phyloP scores from a whole-genome alignment of 2,329 filamentous ascomycete genomes.

The Phaeosphaeria sp. region DNA sequence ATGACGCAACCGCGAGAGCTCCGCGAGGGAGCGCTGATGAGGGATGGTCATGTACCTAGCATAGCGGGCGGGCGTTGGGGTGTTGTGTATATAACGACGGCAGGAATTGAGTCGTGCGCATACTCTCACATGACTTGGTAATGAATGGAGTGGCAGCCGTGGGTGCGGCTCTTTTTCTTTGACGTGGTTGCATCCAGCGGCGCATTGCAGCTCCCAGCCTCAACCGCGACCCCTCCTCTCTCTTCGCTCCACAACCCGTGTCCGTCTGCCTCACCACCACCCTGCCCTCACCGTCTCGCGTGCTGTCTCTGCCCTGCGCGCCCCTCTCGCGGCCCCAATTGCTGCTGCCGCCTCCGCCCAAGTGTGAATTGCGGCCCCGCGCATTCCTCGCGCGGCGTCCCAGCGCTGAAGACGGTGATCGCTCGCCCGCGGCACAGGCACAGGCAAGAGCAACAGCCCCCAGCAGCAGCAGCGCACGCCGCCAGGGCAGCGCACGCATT shows the following conservation, averaged over 20 bases:
- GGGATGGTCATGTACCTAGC: not conserved
- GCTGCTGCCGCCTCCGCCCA: slow-evolving; percentile 6
- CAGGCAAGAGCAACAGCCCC: slow-evolving; percentile 5
- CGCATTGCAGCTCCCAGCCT: slow-evolving; percentile 2
- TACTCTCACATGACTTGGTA: too few species aligned
- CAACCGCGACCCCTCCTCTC: not conserved
- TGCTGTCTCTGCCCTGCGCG: slow-evolving; percentile 17
- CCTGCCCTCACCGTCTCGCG: not conserved
- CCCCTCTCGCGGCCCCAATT: slow-evolving; percentile 13
- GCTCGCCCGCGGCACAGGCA: not conserved
- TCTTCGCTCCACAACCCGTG: not conserved
- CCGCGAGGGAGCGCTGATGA: not conserved
- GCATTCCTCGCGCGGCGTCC: slow-evolving; percentile 15
- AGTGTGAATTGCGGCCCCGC: slow-evolving; percentile 10
- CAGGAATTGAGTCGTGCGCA: not conserved
- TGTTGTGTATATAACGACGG: not conserved
- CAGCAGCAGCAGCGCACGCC: slow-evolving; percentile 1
- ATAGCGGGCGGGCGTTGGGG: not conserved
- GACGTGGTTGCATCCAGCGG: not conserved
- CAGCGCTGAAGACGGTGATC: not conserved
- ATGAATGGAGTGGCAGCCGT: too few species aligned
- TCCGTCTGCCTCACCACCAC: not conserved
- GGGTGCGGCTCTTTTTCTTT: not conserved
- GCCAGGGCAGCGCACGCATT: slow-evolving; percentile 26
- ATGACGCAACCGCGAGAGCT: slow-evolving; percentile 12